phyloP scores from a whole-genome alignment of 2,329 filamentous ascomycete species.

The Neopestalotiopsis sp. region DNA sequence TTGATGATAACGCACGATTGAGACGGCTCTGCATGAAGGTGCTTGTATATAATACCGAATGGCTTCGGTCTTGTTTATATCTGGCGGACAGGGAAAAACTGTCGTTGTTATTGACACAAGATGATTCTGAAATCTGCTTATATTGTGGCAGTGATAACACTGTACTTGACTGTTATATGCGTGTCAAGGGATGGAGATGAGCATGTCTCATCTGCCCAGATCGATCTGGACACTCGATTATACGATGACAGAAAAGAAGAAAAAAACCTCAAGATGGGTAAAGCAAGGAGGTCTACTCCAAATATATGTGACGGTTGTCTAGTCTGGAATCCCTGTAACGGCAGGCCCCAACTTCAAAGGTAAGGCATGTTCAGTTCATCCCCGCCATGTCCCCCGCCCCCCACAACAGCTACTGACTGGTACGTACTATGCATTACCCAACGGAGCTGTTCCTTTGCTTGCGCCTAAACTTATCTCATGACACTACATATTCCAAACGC shows the following conservation, averaged over 20 bases:
- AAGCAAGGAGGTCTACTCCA: no score
- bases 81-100: neutral
- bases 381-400: neutral
- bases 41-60: neutral
- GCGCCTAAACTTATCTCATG: neutral
- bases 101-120: neutral
- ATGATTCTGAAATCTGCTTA: no score
- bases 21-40: neutral
- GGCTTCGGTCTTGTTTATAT: neutral
- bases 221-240: no score
- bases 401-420: neutral
- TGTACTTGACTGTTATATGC: no score
- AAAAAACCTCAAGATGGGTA: no score
- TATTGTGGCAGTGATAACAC: no score
- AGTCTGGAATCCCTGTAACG: neutral
- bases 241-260: no score
- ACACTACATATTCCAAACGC: no score
- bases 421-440: neutral
- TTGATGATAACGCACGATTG: slow-evolving; percentile 5
- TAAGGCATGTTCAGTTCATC: neutral
- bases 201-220: no score
- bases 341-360: neutral
- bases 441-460: neutral
- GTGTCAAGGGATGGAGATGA: no score
- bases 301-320: neutral